Evolutionary conservation across 495 filamentous ascomycete genomes (phyloP).

Genomic region (Halenospora varia): DNA sequence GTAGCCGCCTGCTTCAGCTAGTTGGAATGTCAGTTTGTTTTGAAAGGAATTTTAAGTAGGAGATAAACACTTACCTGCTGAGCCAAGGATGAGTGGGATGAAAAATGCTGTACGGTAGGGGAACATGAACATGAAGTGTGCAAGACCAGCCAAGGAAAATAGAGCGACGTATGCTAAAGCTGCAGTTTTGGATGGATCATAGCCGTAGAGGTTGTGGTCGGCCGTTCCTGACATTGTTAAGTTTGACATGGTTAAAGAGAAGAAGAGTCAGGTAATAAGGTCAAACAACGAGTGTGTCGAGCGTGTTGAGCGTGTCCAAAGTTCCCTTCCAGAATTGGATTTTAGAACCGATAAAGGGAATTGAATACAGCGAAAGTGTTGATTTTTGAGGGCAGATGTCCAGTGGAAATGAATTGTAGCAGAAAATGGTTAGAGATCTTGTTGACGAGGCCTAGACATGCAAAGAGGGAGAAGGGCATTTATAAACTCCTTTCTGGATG

Average conservation of each 20-base stretch:
- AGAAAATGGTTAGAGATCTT: neutral
- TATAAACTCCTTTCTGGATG: too few species aligned
- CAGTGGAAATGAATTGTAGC: neutral
- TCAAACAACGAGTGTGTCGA: neutral
- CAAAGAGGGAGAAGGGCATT: too few species aligned
- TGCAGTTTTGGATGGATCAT: slow-evolving; percentile 42
- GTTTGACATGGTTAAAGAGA: slow-evolving; percentile 6
- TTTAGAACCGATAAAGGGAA: neutral
- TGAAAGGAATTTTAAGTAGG: neutral
- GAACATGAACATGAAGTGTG: slow-evolving; percentile 40
- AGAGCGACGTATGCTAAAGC: slow-evolving; percentile 44
- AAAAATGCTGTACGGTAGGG: slow-evolving; percentile 31
- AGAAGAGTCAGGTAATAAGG: neutral
- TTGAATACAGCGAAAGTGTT: neutral
- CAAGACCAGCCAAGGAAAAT: slow-evolving; percentile 37
- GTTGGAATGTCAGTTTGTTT: neutral
- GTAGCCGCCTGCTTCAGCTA: slow-evolving; percentile 46
- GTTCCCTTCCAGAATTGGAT: neutral
- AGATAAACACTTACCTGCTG: slow-evolving; percentile 25
- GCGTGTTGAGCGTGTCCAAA: neutral
- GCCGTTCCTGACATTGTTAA: slow-evolving; percentile 6
- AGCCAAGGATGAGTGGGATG: slow-evolving; percentile 28
- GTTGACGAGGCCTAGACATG: too few species aligned
- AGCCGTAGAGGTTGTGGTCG: slow-evolving; percentile 35
- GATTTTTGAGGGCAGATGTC: neutral